phyloP scores from a whole-genome alignment of 306 rosid species.

The Urtica urens region DNA sequence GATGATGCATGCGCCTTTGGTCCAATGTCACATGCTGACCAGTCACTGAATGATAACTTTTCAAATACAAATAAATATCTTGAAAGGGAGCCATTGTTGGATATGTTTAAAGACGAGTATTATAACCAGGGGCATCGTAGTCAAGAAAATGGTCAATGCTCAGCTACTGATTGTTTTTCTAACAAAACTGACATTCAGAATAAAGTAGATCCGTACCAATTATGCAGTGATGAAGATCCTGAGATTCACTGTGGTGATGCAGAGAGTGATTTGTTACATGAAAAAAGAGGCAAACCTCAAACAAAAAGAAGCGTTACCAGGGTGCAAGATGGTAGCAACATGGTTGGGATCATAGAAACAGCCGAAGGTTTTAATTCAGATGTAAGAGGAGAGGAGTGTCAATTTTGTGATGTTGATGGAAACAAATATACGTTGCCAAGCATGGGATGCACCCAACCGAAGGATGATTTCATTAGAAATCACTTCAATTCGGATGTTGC shows the following conservation, averaged over 20 bases:
- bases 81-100: slow-evolving; percentile 25
- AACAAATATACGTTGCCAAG: slow-evolving; percentile 17
- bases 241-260: slow-evolving; percentile 25
- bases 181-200: slow-evolving; percentile 22
- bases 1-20: slow-evolving; percentile 40
- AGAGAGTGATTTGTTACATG: slow-evolving; percentile 30
- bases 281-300: slow-evolving; percentile 46
- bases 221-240: slow-evolving; percentile 21
- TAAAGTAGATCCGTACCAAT: background rate
- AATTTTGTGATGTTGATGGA: slow-evolving; percentile 1
- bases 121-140: slow-evolving; percentile 27
- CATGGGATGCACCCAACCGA: slow-evolving; percentile 10
- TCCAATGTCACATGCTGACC: slow-evolving; percentile 28
- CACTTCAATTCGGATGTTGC: slow-evolving; percentile 60
- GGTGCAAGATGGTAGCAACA: slow-evolving; percentile 28
- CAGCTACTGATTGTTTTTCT: slow-evolving; percentile 21
- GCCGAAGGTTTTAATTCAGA: slow-evolving; percentile 20
- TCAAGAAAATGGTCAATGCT: slow-evolving; percentile 36
- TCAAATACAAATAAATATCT: slow-evolving; percentile 24
- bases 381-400: slow-evolving; percentile 18
- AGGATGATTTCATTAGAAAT: slow-evolving; percentile 35
- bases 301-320: slow-evolving; percentile 52
- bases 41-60: slow-evolving; percentile 19
- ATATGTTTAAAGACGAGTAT: slow-evolving; percentile 20
- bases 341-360: slow-evolving; percentile 18